Evolutionary conservation across 1,284 basidiomycete genomes (phyloP).

Genomic region (Sphaerobolus stellatus): DNA sequence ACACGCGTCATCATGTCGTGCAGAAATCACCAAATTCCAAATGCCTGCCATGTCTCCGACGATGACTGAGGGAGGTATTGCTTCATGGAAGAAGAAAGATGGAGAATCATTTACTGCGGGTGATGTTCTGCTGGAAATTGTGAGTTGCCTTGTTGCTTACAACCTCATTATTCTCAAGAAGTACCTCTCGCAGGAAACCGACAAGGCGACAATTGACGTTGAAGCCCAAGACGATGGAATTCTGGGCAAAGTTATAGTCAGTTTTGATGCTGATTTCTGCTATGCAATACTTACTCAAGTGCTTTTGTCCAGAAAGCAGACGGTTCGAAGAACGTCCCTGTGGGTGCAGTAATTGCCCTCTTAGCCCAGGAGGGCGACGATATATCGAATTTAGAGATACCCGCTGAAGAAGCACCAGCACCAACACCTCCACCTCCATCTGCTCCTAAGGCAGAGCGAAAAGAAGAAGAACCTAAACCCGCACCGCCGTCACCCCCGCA

Average conservation of each 20-base stretch:
- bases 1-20: slow-evolving; percentile 53
- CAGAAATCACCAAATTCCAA: slow-evolving; percentile 67
- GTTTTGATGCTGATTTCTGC: slow-evolving; percentile 23
- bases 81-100: slow-evolving; percentile 89
- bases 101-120: slow-evolving; percentile 84
- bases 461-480: too few species aligned
- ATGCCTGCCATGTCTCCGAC: slow-evolving; percentile 99
- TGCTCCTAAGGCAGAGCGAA: slow-evolving; percentile 21
- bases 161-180: slow-evolving; percentile 8
- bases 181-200: slow-evolving; percentile 75
- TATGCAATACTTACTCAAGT: slow-evolving; percentile 3
- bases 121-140: slow-evolving; percentile 93
- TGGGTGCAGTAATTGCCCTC: slow-evolving; percentile 88
- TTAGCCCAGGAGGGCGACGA: slow-evolving; percentile 97
- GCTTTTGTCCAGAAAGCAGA: slow-evolving; percentile 58
- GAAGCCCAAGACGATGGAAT: slow-evolving; percentile 97
- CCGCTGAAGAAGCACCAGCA: slow-evolving; percentile 49
- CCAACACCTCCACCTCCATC: slow-evolving; percentile 24
- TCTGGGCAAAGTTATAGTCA: slow-evolving; percentile 87
- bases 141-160: slow-evolving; percentile 41
- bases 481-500: slow-evolving; percentile 25
- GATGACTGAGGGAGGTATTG: slow-evolving; percentile 96
- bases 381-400: slow-evolving; percentile 79
- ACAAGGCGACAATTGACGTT: slow-evolving; percentile 99
- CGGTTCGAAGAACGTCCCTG: slow-evolving; percentile 82